Percentiles rank a stretch among this genome's conserved stretches.
Conservation (phyloP, 1,284 basidiomycete genomes). For the Thecaphora frezii region DNA sequence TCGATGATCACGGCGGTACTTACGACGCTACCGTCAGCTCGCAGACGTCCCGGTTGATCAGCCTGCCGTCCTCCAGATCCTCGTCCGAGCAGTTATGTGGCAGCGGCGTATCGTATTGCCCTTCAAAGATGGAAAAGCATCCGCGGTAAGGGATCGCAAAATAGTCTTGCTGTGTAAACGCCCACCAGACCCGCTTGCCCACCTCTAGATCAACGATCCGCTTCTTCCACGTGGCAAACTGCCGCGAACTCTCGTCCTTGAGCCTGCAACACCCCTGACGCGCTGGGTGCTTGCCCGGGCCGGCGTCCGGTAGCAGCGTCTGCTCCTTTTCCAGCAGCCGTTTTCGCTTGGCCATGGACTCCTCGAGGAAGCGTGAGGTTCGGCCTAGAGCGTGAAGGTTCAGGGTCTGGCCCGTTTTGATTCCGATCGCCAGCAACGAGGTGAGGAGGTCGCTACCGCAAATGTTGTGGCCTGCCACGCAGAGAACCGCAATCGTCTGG, state of each 20-base stretch:
- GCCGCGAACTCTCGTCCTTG: slow-evolving; percentile 21
- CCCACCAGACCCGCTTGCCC: slow-evolving; percentile 44
- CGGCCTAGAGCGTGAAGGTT: slow-evolving; percentile 34
- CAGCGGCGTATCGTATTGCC: slow-evolving; percentile 39
- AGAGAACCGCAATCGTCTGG: slow-evolving; percentile 38
- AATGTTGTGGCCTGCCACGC: slow-evolving; percentile 41
- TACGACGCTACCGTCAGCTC: slow-evolving; percentile 31
- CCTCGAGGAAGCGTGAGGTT: slow-evolving; percentile 18
- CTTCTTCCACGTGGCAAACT: slow-evolving; percentile 30
- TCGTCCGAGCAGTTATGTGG: slow-evolving; percentile 39
- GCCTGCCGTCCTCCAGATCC: slow-evolving; percentile 25
- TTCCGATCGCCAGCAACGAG: slow-evolving; percentile 35
- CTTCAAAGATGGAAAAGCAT: slow-evolving; percentile 30
- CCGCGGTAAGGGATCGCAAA: slow-evolving; percentile 42
- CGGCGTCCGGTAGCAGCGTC: no score
- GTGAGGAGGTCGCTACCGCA: slow-evolving; percentile 38
- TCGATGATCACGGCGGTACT: no score
- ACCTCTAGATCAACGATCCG: slow-evolving; percentile 40
- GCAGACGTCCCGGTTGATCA: slow-evolving; percentile 29
- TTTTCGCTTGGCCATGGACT: slow-evolving; percentile 16
- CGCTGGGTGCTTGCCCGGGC: no score
- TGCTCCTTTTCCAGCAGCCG: slow-evolving; percentile 13
- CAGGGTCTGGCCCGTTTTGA: slow-evolving; percentile 39
- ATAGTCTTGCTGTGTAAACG: slow-evolving; percentile 39
- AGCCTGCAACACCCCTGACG: no score